These are phyloP conservation scores for Pinus taeda DNA, from an alignment of 75 land plant genomes.

Conservation along the genomic window DNA sequence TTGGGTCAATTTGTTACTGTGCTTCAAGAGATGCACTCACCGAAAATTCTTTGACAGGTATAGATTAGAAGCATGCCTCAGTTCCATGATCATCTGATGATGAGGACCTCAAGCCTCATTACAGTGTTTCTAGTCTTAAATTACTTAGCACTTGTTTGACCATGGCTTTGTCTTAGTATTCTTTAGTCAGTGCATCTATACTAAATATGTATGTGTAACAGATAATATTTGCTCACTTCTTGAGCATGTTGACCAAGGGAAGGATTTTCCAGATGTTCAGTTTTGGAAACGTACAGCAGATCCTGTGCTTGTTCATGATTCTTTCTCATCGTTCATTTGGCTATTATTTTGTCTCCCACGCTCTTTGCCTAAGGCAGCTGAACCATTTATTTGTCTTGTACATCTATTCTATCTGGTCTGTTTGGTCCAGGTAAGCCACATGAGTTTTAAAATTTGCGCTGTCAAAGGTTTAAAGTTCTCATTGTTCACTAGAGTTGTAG, in stretches of 20 bases:
- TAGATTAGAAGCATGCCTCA: neutral
- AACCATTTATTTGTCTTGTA: slow-evolving; percentile 65
- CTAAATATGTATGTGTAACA: slow-evolving; percentile 12
- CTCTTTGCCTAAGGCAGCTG: slow-evolving; percentile 49
- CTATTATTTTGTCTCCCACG: slow-evolving; percentile 82
- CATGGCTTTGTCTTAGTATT: too few species aligned
- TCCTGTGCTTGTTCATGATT: slow-evolving; percentile 85
- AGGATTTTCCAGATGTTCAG: slow-evolving; percentile 49
- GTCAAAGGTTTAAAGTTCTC: neutral
- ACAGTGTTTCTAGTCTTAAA: too few species aligned
- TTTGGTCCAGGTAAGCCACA: slow-evolving; percentile 65
- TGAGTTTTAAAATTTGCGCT: neutral
- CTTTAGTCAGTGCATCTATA: neutral
- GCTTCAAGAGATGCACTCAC: slow-evolving; percentile 32
- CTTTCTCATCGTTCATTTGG: slow-evolving; percentile 92
- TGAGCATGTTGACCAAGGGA: slow-evolving; percentile 39
- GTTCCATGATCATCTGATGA: neutral
- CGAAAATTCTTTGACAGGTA: slow-evolving; percentile 30
- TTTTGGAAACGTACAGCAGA: slow-evolving; percentile 82
- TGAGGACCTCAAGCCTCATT: too few species aligned
- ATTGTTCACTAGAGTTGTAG: neutral
- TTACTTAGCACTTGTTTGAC: too few species aligned
- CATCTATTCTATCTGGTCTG: slow-evolving; percentile 86
- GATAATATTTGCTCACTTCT: slow-evolving; percentile 40
- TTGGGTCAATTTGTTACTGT: slow-evolving; percentile 62